phyloP scores from a whole-genome alignment of 768 basidiomycete species.

The Termitomyces sp. region DNA sequence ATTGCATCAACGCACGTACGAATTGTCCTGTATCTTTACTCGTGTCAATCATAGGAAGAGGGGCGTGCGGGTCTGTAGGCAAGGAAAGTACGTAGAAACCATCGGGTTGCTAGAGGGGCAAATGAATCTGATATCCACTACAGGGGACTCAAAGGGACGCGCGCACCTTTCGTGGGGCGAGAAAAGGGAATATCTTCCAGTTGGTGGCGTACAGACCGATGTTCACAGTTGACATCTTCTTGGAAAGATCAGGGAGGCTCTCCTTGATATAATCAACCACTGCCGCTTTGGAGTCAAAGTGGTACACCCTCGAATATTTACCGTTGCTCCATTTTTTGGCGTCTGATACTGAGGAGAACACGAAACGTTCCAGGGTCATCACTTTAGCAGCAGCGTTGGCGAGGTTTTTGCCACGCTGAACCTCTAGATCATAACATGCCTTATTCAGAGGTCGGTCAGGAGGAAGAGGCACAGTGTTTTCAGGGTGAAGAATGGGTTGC shows the following conservation, averaged over 20 bases:
- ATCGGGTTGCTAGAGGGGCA: not conserved
- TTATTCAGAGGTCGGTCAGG: not conserved
- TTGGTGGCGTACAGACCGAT: slow-evolving; percentile 4
- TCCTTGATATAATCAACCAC: slow-evolving; percentile 1
- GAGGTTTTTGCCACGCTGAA: slow-evolving; percentile 4
- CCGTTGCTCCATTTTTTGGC: slow-evolving; percentile 2
- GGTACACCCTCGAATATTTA: not conserved
- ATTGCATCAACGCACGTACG: slow-evolving; percentile 1
- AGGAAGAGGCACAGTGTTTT: not conserved
- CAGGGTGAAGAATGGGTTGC: slow-evolving; percentile 1
- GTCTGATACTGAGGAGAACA: not conserved
- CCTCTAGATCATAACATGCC: slow-evolving; percentile 4
- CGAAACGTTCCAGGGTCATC: not conserved
- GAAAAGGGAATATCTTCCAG: not conserved
- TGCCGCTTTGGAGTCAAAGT: slow-evolving; percentile 4
- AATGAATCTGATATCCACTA: too few species aligned
- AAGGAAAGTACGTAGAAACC: not conserved
- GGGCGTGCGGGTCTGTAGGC: not conserved
- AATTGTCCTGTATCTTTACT: slow-evolving; percentile 3
- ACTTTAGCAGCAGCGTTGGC: slow-evolving; percentile 2
- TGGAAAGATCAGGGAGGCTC: not conserved
- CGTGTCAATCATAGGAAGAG: slow-evolving; percentile 3
- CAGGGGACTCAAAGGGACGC: not conserved
- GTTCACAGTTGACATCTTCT: slow-evolving; percentile 1
- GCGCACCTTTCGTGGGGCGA: not conserved